Base-by-base conservation (phyloP, 306 rosid genomes). In the Casuarina cunninghamiana region DNA sequence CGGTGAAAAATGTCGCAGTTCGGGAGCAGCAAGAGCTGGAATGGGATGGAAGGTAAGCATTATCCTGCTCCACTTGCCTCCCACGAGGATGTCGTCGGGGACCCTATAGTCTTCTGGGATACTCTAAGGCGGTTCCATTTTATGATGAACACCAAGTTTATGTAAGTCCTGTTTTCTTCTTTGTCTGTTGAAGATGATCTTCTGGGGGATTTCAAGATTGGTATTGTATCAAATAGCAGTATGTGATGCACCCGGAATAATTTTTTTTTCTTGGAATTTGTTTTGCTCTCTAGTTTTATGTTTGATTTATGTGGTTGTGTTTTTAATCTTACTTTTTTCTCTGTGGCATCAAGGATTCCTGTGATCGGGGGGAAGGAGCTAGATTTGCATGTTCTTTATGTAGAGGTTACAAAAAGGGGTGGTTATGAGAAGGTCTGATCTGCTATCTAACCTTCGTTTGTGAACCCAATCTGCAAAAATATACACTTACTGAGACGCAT, bases 281-380 rank as follows among this genome's bases (percentile, higher is more conserved):
- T 42, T 43, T 5, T 8, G 12, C 42, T 7, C 49, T 63, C 6
- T 17, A n/a, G 50, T 42, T 61, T 6, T 21, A 7, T n/a, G 46
- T 54, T 39, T 39, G 19, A 19, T 66, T 53, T 37, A 9, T 44
- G 41, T 1, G 54, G 43, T 49, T 76, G 54, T 71, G 71, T 32
- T 61, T 2, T 74, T 53, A 44, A 83, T 71, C 32, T 53, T 45
- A 73, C 76, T n/a, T 72, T n/a, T 37, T 78, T 43, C 44, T 26
- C 57, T 38, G 57, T 71, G 35, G 35, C 73, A 68, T 80, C 2
- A 83, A 96, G 99, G 98, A 80, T 93, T 84, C 99, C 97, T 84
- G 99, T 96, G 83, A 93, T 93, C 81, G 99, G 99, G 73, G 99
- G 99, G 43, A 93, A 91, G 85, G 97, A 96, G 65, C 92, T 96